phyloP scores from a whole-genome alignment of 2,329 filamentous ascomycete species.

The Pseudogymnoascus sp. region DNA sequence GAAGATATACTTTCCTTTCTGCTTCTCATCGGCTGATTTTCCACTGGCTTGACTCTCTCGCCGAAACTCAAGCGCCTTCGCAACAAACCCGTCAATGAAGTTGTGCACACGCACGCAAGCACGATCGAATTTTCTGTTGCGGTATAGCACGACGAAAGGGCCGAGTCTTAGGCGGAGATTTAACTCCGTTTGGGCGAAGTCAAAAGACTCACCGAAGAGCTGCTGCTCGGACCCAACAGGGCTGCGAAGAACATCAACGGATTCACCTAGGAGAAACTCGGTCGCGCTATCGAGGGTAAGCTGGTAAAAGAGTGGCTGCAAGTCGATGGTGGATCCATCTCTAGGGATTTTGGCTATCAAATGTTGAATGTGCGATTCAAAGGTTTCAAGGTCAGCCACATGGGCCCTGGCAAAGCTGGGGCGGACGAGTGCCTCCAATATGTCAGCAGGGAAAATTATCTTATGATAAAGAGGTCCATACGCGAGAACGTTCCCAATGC shows the following conservation, averaged over 20 bases:
- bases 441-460: slow-evolving; percentile 18
- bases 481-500: slow-evolving; percentile 18
- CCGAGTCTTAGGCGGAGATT: background rate
- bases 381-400: slow-evolving; percentile 59
- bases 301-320: slow-evolving; percentile 55
- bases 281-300: slow-evolving; percentile 48
- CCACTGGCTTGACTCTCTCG: background rate
- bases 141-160: slow-evolving; percentile 34
- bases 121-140: slow-evolving; percentile 22
- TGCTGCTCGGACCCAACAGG: slow-evolving; percentile 6
- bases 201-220: slow-evolving; percentile 40
- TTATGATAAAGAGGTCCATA: background rate
- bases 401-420: slow-evolving; percentile 48
- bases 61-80: slow-evolving; percentile 9
- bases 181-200: background rate
- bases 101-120: slow-evolving; percentile 13
- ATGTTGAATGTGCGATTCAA: slow-evolving; percentile 61
- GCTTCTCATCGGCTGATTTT: background rate
- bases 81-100: slow-evolving; percentile 11
- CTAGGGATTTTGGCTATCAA: slow-evolving; percentile 43
- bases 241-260: slow-evolving; percentile 33
- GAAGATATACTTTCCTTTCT: slow-evolving; percentile 5
- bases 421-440: slow-evolving; percentile 34
- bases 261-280: slow-evolving; percentile 48
- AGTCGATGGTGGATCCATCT: slow-evolving; percentile 36